A percentile compares a stretch with the other conserved stretches of the same genome.
Evolutionary conservation across 2,329 filamentous ascomycete genomes (phyloP).

Genomic region (Bertia moriformis): DNA sequence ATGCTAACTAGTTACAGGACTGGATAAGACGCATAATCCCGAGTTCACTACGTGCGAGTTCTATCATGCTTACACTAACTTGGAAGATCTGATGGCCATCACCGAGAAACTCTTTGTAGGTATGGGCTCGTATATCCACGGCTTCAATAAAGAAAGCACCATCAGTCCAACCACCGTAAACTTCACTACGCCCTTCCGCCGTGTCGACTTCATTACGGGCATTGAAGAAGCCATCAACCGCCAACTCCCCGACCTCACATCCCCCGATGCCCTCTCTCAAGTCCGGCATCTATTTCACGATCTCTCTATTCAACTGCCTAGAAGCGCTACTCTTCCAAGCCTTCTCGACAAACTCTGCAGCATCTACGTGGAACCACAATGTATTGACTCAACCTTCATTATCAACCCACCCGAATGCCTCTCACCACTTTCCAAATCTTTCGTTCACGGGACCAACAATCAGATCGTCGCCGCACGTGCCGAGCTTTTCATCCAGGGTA

Average conservation of each 20-base stretch:
- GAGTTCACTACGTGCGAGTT: conserved; percentile 98
- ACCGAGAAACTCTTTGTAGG: conserved; percentile 59
- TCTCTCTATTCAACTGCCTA: neutral
- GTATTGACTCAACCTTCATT: conserved; percentile 65
- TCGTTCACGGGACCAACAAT: conserved; percentile 47
- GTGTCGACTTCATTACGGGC: conserved; percentile 69
- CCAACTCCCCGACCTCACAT: conserved; percentile 47
- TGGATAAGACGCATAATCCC: conserved; percentile 85
- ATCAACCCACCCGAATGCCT: conserved; percentile 80
- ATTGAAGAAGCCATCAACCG: conserved; percentile 56
- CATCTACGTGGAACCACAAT: conserved; percentile 65
- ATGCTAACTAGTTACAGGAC: neutral
- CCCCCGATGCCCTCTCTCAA: conserved; percentile 37
- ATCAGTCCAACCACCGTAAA: conserved; percentile 31
- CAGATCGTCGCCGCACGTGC: conserved; percentile 70
- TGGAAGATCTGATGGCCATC: conserved; percentile 58
- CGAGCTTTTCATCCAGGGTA: conserved; percentile 68
- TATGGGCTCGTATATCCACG: conserved; percentile 35
- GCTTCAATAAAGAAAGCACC: conserved; percentile 23
- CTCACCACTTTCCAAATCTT: conserved; percentile 82
- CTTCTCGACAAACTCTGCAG: conserved; percentile 71
- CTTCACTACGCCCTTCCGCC: conserved; percentile 21
- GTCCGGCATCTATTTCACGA: conserved; percentile 36
- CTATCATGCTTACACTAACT: conserved; percentile 71
- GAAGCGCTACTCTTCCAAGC: conserved; percentile 28